A percentile compares a stretch with the other conserved stretches of the same genome.
Conservation (phyloP, 768 basidiomycete species). For the Phaeotremella skinneri region DNA sequence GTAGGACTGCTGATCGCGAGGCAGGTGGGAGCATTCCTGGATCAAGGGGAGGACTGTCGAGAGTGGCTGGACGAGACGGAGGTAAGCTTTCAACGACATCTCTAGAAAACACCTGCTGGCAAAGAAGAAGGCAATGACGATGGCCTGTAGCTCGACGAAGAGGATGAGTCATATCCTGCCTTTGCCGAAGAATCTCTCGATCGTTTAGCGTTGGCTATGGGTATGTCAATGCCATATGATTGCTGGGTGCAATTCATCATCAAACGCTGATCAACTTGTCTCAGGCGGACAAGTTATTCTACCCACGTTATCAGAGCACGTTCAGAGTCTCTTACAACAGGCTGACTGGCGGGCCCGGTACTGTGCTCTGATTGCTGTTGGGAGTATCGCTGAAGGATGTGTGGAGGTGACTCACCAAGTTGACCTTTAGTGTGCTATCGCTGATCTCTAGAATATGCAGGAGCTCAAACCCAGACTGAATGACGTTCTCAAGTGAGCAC, state of each 20-base stretch:
- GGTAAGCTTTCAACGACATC: slow-evolving; percentile 57
- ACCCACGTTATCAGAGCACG: slow-evolving; percentile 76
- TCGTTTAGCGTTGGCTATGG: slow-evolving; percentile 70
- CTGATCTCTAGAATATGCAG: slow-evolving; percentile 44
- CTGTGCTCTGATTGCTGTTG: slow-evolving; percentile 82
- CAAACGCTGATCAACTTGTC: not conserved
- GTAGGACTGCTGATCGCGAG: slow-evolving; percentile 44
- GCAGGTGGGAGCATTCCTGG: slow-evolving; percentile 48
- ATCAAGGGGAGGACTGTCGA: slow-evolving; percentile 42
- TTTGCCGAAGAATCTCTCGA: slow-evolving; percentile 82
- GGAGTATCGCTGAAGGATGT: slow-evolving; percentile 73
- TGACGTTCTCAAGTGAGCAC: slow-evolving; percentile 72
- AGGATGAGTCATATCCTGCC: slow-evolving; percentile 63
- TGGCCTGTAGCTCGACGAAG: slow-evolving; percentile 57
- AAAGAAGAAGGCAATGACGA: slow-evolving; percentile 56
- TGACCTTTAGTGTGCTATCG: slow-evolving; percentile 2
- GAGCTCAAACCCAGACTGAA: slow-evolving; percentile 78
- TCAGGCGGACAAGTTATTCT: slow-evolving; percentile 68
- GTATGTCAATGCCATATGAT: slow-evolving; percentile 22
- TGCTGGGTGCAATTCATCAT: not conserved
- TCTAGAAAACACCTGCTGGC: slow-evolving; percentile 2
- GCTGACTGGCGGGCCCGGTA: slow-evolving; percentile 83
- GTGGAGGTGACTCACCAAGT: slow-evolving; percentile 4
- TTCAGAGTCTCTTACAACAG: slow-evolving; percentile 74
- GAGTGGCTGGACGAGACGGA: slow-evolving; percentile 69